Evolutionary conservation across 176 grass and related monocot species (phyloP).

Genomic region (Thalia dealbata): DNA sequence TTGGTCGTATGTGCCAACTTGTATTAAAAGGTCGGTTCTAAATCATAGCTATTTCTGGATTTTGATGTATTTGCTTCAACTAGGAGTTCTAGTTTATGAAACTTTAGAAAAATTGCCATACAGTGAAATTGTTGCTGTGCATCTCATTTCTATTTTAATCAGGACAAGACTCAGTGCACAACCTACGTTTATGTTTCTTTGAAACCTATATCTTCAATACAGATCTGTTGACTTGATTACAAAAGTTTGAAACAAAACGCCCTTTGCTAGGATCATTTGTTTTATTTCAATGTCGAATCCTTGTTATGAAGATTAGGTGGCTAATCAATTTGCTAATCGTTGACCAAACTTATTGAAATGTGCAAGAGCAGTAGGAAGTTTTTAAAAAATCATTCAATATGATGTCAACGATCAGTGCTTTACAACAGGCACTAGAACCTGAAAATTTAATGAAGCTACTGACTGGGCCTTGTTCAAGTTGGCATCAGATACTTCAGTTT

Average conservation of each 20-base stretch:
- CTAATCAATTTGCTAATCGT: neutral
- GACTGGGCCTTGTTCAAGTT: too few species aligned
- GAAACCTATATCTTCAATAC: neutral
- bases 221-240: neutral
- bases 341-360: neutral
- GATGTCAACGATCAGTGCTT: too few species aligned
- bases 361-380: neutral
- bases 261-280: neutral
- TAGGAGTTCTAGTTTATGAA: neutral
- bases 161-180: neutral
- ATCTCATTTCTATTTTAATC: neutral
- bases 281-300: neutral
- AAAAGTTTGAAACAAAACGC: neutral
- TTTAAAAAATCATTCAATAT: neutral
- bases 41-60: neutral
- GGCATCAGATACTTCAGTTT: too few species aligned
- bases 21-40: conserved; percentile 59
- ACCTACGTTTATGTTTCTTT: neutral
- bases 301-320: neutral
- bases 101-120: neutral
- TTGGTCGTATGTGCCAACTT: conserved; percentile 95
- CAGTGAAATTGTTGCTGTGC: neutral
- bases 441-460: too few species aligned
- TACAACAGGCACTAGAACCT: too few species aligned
- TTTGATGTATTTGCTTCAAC: neutral